Evolutionary conservation across 1,284 basidiomycete genomes (phyloP).

Genomic region (Cutaneotrichosporon arboriforme): DNA sequence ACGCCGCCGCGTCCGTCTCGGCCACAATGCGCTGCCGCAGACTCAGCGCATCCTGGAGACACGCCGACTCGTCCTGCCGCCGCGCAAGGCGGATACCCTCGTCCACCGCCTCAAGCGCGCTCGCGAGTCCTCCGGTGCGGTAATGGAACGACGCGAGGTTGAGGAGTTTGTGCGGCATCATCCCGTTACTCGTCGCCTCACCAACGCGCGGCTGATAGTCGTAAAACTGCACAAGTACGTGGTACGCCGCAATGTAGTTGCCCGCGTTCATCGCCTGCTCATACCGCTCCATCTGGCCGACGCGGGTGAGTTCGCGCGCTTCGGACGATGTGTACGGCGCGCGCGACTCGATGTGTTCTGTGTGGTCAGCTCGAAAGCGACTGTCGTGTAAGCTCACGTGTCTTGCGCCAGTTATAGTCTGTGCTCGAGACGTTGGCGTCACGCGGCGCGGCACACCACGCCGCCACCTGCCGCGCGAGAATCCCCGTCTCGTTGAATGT

Average conservation of each 20-base stretch:
- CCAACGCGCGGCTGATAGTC: constrained; percentile 19
- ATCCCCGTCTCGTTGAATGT: constrained; percentile 39
- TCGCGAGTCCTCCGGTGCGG: constrained; percentile 37
- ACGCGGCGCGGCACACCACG: constrained; percentile 30
- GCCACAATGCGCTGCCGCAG: constrained; percentile 24
- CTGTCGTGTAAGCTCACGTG: background rate
- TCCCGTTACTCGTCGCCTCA: background rate
- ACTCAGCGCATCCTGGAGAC: constrained; percentile 40
- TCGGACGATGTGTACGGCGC: background rate
- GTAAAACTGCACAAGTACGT: constrained; percentile 40
- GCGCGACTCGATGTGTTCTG: background rate
- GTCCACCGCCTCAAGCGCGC: constrained; percentile 33
- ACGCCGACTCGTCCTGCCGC: constrained; percentile 36
- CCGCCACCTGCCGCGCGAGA: constrained; percentile 26
- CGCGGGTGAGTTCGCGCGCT: background rate
- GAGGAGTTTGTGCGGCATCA: constrained; percentile 45
- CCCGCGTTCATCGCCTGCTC: constrained; percentile 30
- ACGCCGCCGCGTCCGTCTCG: constrained; percentile 18
- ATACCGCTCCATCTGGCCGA: constrained; percentile 20
- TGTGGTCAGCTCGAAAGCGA: background rate
- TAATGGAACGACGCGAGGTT: constrained; percentile 46
- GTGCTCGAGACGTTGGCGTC: background rate
- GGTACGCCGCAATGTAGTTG: constrained; percentile 38
- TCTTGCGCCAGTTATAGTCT: background rate
- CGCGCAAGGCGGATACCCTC: constrained; percentile 45